These are phyloP conservation scores for Verticillium isaacii DNA, from an alignment of 2,329 filamentous ascomycete species.

Conservation along the genomic window DNA sequence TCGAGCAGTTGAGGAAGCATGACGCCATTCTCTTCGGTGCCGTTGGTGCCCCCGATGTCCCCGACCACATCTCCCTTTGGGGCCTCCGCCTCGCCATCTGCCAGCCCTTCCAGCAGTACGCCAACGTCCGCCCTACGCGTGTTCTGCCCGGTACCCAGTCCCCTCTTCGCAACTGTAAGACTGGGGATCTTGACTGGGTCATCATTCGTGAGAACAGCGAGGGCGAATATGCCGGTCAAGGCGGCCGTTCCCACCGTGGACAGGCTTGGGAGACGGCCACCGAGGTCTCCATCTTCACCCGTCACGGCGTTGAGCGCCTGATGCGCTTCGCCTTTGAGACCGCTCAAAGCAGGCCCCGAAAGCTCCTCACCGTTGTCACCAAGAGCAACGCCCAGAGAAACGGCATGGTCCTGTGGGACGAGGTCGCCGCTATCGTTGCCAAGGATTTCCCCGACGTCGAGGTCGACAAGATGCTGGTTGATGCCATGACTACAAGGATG, in stretches of 20 bases:
- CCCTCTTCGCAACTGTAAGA: conserved; percentile 33
- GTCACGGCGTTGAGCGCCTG: conserved; percentile 52
- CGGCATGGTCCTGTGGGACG: conserved; percentile 66
- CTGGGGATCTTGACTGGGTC: conserved; percentile 55
- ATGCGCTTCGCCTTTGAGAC: conserved; percentile 61
- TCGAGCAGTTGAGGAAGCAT: conserved; percentile 32
- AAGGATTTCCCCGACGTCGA: conserved; percentile 56
- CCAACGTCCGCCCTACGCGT: conserved; percentile 59
- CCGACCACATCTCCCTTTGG: conserved; percentile 63
- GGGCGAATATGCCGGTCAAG: conserved; percentile 62
- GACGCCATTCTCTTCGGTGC: conserved; percentile 63
- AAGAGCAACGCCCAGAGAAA: conserved; percentile 64
- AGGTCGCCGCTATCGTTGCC: conserved; percentile 49
- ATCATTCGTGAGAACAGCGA: conserved; percentile 64
- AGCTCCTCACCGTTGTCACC: conserved; percentile 57
- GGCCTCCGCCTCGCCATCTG: conserved; percentile 58
- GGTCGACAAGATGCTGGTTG: conserved; percentile 62
- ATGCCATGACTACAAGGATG: conserved; percentile 63
- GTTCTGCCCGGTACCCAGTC: conserved; percentile 54
- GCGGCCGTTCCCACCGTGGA: conserved; percentile 55
- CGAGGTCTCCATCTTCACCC: conserved; percentile 60
- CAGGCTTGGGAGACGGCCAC: conserved; percentile 57
- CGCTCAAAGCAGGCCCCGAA: conserved; percentile 50
- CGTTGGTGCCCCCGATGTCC: conserved; percentile 47
- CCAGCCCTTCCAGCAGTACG: conserved; percentile 60